Base-by-base conservation (phyloP, 495 filamentous ascomycete species). In the Podospora appendiculata region DNA sequence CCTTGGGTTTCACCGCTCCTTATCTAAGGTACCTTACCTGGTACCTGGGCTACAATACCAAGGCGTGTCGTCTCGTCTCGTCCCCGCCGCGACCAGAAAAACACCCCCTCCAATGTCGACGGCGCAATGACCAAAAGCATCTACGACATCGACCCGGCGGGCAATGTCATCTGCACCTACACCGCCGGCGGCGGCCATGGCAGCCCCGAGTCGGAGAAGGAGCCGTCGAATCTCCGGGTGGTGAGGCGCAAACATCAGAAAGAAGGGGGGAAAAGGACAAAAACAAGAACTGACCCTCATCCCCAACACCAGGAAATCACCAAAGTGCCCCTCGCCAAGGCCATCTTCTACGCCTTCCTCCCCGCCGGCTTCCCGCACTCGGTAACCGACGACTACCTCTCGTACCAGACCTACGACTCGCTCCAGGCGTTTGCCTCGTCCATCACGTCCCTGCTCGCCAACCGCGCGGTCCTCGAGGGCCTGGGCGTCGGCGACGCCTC, bases 371-470 rank as follows among this genome's bases (percentile, higher is more conserved):
- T 88, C 74, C 93, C 93, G 5, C 80, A 92, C 52, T 92, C 87
- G 60, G 93, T 98, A 40, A 94, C 85, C 10, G 71, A 82, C 33
- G 93, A 98, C 68, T 98, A 98, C 70, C 75, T 90, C 45, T 72
- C 84, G 77, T 95, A 74, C 58, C 74, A 78, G 75, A 79, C 63
- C 49, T 70, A 64, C 55, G 93, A 98, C 75, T 96, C 92, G 0
- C 77, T 98, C 6, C 93, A 96, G 70, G 93, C 93, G 34, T 98
- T 98, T 70, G 88, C 88, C 49, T 93, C 88, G 62, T 93, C 90
- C 45, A 95, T 98, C 56, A 89, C 90, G 4, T 87, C 90, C 3
- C 75, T 98, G 8, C 73, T 98, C 35, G 86, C 89, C 41, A 93
- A 87, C 45, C 79, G 93, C 57, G 93, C 93, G 1, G 89, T 96